Evolutionary conservation across 2,329 filamentous ascomycete genomes (phyloP), one percentile per base, ranked within the genome.

Genomic region (Rhynchosporium secalis): DNA sequence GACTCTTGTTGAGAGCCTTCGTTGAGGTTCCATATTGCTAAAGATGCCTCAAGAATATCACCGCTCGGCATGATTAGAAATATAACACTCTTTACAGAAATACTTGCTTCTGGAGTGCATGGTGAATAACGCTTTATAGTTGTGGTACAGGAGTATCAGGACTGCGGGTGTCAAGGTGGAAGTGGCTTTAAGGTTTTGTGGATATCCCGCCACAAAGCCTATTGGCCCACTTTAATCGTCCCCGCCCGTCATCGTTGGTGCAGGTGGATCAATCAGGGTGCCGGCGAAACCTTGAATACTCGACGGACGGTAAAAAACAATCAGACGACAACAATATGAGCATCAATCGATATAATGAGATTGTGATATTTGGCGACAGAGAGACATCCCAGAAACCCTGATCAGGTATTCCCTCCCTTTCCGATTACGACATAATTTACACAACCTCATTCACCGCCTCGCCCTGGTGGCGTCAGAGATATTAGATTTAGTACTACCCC

Each of bases 361-460:
- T 20, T 20, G 20, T 20, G 20, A 20, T 20, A 20, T 20, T 20
- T 20, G 20, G 20, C 20, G 20, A 20, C 20, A 20, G 20, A 20
- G 20, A 20, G 1, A 20, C 1, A 20, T 20, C 20, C 20, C 1
- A 20, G 20, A 20, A 20, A 20, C 20, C 20, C 20, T 20, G 20
- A 52, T 8, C 48, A 52, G 48, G 8, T 9, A 38, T 26, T 8
- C 3, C 20, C 12, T 10, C 15, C 3, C 15, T 7, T 20, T 31
- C 31, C 31, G 20, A 47, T 8, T 26, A 3, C 31, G 31, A n/a
- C 31, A 20, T 36, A 36, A 3, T n/a, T 8, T 4, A 47, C n/a
- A 38, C 26, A 52, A 36, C 31, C 31, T 52, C 48, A 52, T 31
- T 31, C 29, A 47, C 48, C 48, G 48, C 29, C 48, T 52, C 51